Conservation (phyloP, 1,284 basidiomycete species). For the Tilletia walkeri region DNA sequence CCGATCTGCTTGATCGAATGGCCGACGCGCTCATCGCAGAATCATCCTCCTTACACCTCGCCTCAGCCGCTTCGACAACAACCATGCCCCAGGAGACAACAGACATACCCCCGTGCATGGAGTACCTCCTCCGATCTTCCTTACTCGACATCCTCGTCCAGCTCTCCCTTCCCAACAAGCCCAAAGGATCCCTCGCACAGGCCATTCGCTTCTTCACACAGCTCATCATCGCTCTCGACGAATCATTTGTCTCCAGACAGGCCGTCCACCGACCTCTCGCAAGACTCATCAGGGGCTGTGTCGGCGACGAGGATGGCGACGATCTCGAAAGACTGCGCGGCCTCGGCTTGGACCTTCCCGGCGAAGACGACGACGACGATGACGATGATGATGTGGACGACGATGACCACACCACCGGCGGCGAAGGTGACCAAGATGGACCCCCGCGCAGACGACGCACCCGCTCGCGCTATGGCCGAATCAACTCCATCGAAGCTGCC, state of each 20-base stretch:
- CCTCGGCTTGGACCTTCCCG: conserved; percentile 50
- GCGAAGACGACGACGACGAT: conserved; percentile 63
- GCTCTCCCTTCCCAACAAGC: conserved; percentile 46
- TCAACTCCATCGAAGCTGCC: conserved; percentile 22
- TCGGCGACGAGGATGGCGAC: conserved; percentile 83
- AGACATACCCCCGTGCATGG: conserved; percentile 67
- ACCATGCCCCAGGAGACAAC: conserved; percentile 58
- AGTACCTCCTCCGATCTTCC: conserved; percentile 78
- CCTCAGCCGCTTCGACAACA: conserved; percentile 65
- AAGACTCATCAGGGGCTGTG: conserved; percentile 78
- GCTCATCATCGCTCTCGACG: conserved; percentile 53
- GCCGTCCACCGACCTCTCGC: conserved; percentile 74
- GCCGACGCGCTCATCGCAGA: conserved; percentile 84
- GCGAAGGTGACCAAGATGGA: conserved; percentile 25
- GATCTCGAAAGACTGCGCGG: conserved; percentile 68
- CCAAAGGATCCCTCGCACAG: conserved; percentile 46
- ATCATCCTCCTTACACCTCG: conserved; percentile 64
- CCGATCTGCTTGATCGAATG: conserved; percentile 73
- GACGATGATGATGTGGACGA: conserved; percentile 19
- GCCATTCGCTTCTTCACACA: conserved; percentile 49
- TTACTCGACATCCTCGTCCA: conserved; percentile 45
- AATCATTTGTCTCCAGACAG: conserved; percentile 47
- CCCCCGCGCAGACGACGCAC: conserved; percentile 13
- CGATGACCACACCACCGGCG: conserved; percentile 22
- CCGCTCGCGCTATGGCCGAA: conserved; percentile 66